phyloP scores from a whole-genome alignment of 768 basidiomycete genomes.

The Podaxis sp. region DNA sequence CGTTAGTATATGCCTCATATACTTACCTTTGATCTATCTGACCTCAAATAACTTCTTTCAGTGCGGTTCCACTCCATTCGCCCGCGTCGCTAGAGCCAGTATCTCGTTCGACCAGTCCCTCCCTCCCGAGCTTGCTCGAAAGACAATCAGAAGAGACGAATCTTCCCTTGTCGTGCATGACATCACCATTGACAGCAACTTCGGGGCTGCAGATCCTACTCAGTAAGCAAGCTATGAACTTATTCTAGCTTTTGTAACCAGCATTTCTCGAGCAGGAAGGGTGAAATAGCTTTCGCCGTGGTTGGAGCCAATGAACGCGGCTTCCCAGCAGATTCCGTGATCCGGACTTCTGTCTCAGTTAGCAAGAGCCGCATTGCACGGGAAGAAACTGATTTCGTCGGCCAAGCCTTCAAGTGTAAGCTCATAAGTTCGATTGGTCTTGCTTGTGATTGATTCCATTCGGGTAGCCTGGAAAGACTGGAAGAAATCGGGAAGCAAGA shows the following conservation, averaged over 20 bases:
- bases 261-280: slow-evolving; percentile 1
- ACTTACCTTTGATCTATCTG: not conserved
- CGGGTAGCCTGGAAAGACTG: slow-evolving; percentile 5
- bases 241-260: not conserved
- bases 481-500: slow-evolving; percentile 26
- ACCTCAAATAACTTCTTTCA: not conserved
- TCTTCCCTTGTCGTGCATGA: slow-evolving; percentile 18
- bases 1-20: slow-evolving; percentile 21
- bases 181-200: slow-evolving; percentile 21
- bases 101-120: slow-evolving; percentile 20
- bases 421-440: not conserved
- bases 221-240: not conserved
- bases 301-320: slow-evolving; percentile 14
- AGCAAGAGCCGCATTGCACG: not conserved
- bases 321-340: slow-evolving; percentile 1
- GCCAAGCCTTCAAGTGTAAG: slow-evolving; percentile 1
- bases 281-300: slow-evolving; percentile 11
- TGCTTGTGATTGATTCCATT: slow-evolving; percentile 15
- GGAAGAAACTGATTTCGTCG: not conserved
- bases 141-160: slow-evolving; percentile 16
- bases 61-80: slow-evolving; percentile 24
- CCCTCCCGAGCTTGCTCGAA: slow-evolving; percentile 15
- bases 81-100: slow-evolving; percentile 20
- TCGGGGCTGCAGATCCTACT: slow-evolving; percentile 15
- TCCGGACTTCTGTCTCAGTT: not conserved